Evolutionary conservation across 805 yeast genomes (phyloP), one percentile per base, ranked within the genome.

Genomic region (Barnettozyma botsteinii): DNA sequence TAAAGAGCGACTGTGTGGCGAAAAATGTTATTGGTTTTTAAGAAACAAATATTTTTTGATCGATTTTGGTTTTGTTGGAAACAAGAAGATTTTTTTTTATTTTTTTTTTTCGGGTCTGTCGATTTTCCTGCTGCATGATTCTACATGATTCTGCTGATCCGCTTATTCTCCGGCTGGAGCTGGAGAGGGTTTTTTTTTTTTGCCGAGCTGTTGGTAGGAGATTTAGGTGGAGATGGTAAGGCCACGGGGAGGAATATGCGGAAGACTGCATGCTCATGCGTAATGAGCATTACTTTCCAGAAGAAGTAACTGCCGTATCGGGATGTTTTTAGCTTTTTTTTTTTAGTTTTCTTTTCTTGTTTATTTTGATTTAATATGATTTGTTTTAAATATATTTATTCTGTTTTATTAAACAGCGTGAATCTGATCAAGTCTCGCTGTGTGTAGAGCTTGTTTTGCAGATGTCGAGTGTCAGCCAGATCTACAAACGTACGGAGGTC

Each of bases 401-500:
- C 9, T 21, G 23, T 9, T 21, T 21, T 21, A 21, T 21, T 21
- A 21, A 7, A 21, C 23, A 21, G 23, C 6, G n/a, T 12, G 21
- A 22, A 24, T 17, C 17, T 14, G 22, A 17, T n/a, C 17, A 4
- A 23, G 5, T 20, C 15, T 23, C 13, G 23, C 21, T n/a, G 10
- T 7, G 7, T n/a, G 17, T 17, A 17, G 20, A 5, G 5, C 18
- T 15, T 17, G 13, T 12, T 14, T 20, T 17, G 20, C 10, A 28
- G 26, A 52, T 51, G 57, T 36, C 57, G 3, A 46, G 28, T 40
- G 62, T 66, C 4, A 53, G 59, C 13, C 56, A 60, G 37, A 50
- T 74, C 40, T 88, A 81, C 64, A 80, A 82, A 53, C 73, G 96
- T 34, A 81, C 91, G 12, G 97, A 93, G 62, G 81, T 88, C 25